phyloP scores from a whole-genome alignment of 306 rosid genomes.

The Bauhinia variegata region DNA sequence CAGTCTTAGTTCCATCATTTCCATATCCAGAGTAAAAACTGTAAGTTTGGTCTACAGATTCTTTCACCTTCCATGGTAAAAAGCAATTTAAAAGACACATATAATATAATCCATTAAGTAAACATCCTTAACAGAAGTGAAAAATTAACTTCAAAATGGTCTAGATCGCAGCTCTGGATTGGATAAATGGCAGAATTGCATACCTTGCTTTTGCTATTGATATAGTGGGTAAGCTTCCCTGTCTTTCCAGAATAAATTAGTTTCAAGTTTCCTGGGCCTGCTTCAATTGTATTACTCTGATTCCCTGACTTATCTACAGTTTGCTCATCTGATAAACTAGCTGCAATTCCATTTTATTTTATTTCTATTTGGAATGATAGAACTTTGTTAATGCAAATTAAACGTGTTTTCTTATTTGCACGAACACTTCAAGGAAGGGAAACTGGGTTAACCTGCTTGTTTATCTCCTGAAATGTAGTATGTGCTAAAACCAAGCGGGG shows the following conservation, averaged over 20 bases:
- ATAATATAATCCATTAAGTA: conserved; percentile 2
- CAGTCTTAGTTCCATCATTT: conserved; percentile 34
- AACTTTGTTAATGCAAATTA: conserved; percentile 1
- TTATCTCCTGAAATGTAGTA: conserved; percentile 59
- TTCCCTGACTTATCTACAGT: conserved; percentile 42
- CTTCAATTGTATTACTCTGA: conserved; percentile 47
- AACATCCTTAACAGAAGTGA: conserved; percentile 15
- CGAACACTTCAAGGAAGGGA: conserved; percentile 14
- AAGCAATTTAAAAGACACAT: conserved; percentile 28
- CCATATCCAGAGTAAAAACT: conserved; percentile 45
- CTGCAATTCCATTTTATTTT: conserved; percentile 34
- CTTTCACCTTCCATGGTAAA: conserved; percentile 51
- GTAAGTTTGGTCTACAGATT: conserved; percentile 48
- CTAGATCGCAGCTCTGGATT: conserved; percentile 6
- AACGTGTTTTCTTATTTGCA: conserved; percentile 2
- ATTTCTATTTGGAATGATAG: background rate
- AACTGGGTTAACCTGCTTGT: conserved; percentile 45
- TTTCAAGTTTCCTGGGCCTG: conserved; percentile 72
- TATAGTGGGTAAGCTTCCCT: conserved; percentile 61
- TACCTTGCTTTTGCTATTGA: conserved; percentile 64
- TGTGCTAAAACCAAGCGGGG: conserved; percentile 90
- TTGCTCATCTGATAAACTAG: conserved; percentile 48
- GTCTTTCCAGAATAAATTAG: conserved; percentile 60
- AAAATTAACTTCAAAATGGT: background rate
- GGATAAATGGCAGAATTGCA: conserved; percentile 25